Evolutionary conservation across 1,284 basidiomycete species (phyloP), one percentile per base, ranked within the genome.

Genomic region (Farysia itapuensis): DNA sequence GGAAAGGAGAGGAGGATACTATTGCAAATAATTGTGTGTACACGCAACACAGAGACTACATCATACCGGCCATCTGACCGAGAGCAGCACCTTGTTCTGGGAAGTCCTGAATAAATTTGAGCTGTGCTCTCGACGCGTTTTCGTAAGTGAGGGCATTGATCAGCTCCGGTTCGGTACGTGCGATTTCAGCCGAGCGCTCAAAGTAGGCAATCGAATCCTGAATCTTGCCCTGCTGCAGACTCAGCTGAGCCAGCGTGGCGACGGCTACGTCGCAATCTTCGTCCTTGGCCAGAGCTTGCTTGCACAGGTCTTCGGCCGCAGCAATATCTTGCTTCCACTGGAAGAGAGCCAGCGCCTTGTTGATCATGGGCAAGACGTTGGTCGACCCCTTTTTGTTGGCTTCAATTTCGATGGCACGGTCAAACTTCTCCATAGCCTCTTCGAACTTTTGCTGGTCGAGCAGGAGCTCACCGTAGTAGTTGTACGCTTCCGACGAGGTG

Each of bases 181-280:
- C 90, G 52, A 98, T 82, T 72, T 90, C 84, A 1, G 86, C 85
- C 73, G 89, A 88, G 71, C 85, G 83, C 73, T 86, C 84, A 73
- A 98, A 97, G 84, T 90, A 86, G 70, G 85, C 82, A 59, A 92
- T 85, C 5, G 94, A 93, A 53, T 87, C 83, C 36, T 88, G 85
- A 51, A 95, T 86, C 80, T 89, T 88, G 72, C 88, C 87, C 78
- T 94, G 90, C 80, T 98, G 94, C 61, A 98, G 78, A 54, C 84
- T 85, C 18, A 99, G 82, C 79, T 99, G 95, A 3, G 94, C 94
- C 25, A 98, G 84, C 0, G 93, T 96, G 13, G 91, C 91, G 4
- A 97, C 87, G 0, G 94, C 95, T 11, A 94, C 90, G 76, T 99
- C 95, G 79, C 94, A 98, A 66, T 94, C 91, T 14, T 87, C 82